Percentiles rank a stretch among this genome's conserved stretches.
phyloP scores from a whole-genome alignment of 805 yeast genomes.

The Kluyveromyces siamensis region DNA sequence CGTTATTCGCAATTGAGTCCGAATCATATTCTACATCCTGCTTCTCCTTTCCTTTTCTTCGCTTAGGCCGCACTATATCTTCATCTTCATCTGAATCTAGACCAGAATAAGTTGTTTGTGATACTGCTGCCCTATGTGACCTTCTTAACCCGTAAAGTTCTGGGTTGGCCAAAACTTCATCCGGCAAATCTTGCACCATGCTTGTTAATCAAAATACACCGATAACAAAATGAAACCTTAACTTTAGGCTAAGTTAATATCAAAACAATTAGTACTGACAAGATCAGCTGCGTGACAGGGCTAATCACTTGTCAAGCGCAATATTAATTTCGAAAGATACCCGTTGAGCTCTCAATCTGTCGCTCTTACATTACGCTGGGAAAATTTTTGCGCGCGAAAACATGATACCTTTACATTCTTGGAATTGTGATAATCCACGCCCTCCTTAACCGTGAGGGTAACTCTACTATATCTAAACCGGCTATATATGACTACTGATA shows the following conservation, averaged over 20 bases:
- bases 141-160: slow-evolving; percentile 79
- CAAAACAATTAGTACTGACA: not conserved
- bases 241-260: not conserved
- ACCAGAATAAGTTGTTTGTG: slow-evolving; percentile 14
- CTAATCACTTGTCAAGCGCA: not conserved
- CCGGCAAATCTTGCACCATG: slow-evolving; percentile 20
- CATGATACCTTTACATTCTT: not conserved
- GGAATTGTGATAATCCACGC: not conserved
- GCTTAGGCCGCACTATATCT: slow-evolving; percentile 14
- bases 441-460: not conserved
- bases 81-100: slow-evolving; percentile 24
- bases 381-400: not conserved
- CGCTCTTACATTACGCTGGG: not conserved
- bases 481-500: not conserved
- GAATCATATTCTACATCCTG: slow-evolving; percentile 17
- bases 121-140: slow-evolving; percentile 51
- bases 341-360: not conserved
- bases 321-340: not conserved
- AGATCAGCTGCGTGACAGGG: not conserved
- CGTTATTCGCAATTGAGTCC: slow-evolving; percentile 11
- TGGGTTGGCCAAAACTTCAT: slow-evolving; percentile 59
- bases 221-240: not conserved
- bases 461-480: not conserved
- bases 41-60: slow-evolving; percentile 22
- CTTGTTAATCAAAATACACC: not conserved